Evolutionary conservation across 2,329 filamentous ascomycete species (phyloP).

Genomic region (Ilyonectria mors-panacis): DNA sequence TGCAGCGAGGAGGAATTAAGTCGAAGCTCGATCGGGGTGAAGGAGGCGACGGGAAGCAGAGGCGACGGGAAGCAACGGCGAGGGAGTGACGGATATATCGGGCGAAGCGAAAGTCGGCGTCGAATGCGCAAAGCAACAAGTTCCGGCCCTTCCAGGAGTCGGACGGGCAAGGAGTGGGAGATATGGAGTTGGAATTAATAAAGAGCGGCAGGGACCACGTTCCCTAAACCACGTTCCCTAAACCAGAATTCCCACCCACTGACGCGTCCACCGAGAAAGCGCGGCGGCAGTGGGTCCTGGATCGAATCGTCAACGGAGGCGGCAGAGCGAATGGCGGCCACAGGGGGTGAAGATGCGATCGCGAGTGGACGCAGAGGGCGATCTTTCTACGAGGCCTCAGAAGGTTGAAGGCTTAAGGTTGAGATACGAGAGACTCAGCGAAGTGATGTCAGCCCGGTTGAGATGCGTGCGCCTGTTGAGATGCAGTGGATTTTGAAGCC

Average conservation of each 20-base stretch:
- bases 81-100: constrained; percentile 1
- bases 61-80: not conserved
- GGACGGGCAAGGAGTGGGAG: constrained; percentile 14
- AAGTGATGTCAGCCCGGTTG: constrained; percentile 6
- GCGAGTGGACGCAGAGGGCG: not conserved
- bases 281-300: constrained; percentile 40
- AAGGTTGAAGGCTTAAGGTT: not conserved
- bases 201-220: constrained; percentile 49
- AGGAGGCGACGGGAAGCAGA: not conserved
- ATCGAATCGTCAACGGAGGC: constrained; percentile 14
- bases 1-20: not conserved
- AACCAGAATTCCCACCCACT: constrained; percentile 42
- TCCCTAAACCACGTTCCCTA: constrained; percentile 48
- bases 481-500: constrained; percentile 3
- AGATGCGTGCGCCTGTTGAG: constrained; percentile 1
- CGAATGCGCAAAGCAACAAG: not conserved
- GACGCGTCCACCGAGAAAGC: constrained; percentile 43
- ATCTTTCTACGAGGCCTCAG: not conserved
- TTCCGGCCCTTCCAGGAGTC: constrained; percentile 8
- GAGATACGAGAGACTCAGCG: not conserved
- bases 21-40: not conserved
- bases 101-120: constrained; percentile 10
- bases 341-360: not conserved
- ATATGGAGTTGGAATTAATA: constrained; percentile 43
- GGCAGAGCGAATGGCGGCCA: not conserved